Percentiles rank a stretch among this genome's conserved stretches.
These are phyloP conservation scores for Ogataea trehalophila DNA, from an alignment of 805 yeast species.

Conservation along the genomic window DNA sequence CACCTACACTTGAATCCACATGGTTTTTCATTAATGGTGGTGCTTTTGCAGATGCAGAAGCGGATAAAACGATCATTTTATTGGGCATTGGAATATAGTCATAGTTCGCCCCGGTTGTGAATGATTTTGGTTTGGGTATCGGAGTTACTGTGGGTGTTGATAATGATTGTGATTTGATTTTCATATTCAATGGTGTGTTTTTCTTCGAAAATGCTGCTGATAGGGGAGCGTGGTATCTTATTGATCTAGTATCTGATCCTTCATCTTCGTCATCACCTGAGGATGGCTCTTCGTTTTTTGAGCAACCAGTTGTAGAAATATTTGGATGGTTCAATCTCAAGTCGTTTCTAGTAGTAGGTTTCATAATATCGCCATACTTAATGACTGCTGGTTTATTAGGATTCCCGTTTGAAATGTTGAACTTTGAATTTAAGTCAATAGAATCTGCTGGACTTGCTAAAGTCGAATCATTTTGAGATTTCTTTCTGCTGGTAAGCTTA, in stretches of 20 bases:
- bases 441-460: conserved; percentile 8
- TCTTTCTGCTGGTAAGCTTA: neutral
- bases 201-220: no score
- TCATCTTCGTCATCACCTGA: neutral
- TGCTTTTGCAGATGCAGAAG: conserved; percentile 21
- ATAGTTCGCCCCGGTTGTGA: neutral
- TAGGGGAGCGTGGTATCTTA: neutral
- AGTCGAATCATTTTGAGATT: neutral
- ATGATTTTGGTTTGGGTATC: neutral
- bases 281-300: no score
- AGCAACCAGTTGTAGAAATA: no score
- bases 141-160: neutral
- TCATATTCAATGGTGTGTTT: no score
- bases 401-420: conserved; percentile 1
- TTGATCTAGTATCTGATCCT: neutral
- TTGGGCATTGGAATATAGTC: conserved; percentile 18
- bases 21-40: conserved; percentile 12
- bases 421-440: conserved; percentile 4
- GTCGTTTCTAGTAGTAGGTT: conserved; percentile 5
- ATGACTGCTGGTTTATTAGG: conserved; percentile 21
- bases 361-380: conserved; percentile 19
- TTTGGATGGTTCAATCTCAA: neutral
- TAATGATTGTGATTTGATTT: neutral
- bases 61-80: conserved; percentile 13
- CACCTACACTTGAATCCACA: conserved; percentile 11